Percentiles rank a stretch among this genome's conserved stretches.
phyloP scores from a whole-genome alignment of 139 green algal genomes.

The Chlamydomonas applanata region DNA sequence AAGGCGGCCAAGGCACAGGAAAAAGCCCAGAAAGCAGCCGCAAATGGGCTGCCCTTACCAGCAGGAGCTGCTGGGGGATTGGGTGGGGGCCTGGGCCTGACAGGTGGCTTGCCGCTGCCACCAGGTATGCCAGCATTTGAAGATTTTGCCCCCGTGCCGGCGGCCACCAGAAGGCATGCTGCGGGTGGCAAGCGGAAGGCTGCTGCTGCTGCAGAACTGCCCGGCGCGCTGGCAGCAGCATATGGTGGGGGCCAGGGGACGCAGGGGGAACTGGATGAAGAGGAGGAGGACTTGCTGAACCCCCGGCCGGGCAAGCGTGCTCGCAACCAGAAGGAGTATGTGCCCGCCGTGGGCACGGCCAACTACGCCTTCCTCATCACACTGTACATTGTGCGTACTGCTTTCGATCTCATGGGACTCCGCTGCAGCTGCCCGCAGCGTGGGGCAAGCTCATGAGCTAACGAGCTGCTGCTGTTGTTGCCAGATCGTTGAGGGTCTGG shows the following conservation, averaged over 20 bases:
- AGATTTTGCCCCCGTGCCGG: background rate
- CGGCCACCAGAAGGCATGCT: background rate
- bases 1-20: background rate
- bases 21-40: background rate
- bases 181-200: background rate
- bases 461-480: too few relatives aligned
- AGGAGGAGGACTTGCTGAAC: background rate
- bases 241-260: too few relatives aligned
- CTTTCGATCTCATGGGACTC: too few relatives aligned
- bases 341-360: slow-evolving; percentile 53
- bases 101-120: background rate
- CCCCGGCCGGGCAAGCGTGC: background rate
- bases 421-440: too few relatives aligned
- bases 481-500: too few relatives aligned
- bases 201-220: background rate
- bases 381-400: slow-evolving; percentile 42
- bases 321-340: slow-evolving; percentile 48
- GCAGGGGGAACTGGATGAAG: background rate
- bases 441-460: too few relatives aligned
- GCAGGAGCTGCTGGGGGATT: background rate
- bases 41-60: too few relatives aligned
- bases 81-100: background rate
- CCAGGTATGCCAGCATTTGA: background rate
- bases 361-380: slow-evolving; percentile 74
- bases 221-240: background rate